Base-by-base conservation (phyloP, 176 grass and related monocot species). In the Carex parvula region DNA sequence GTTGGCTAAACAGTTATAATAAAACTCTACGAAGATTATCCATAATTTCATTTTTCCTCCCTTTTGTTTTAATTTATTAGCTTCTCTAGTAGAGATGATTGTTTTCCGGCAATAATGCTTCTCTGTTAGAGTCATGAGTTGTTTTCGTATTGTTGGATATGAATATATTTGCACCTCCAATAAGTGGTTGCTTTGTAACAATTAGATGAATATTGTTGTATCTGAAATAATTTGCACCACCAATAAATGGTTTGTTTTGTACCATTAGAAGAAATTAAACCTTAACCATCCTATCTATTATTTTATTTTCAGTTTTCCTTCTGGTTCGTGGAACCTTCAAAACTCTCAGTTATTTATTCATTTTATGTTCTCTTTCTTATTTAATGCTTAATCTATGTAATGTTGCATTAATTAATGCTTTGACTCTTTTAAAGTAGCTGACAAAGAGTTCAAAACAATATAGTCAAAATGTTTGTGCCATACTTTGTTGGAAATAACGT, bases 61-160 rank as follows among this genome's bases (percentile, higher is more conserved):
- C 37, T 71, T 44, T 69, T 13, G 4, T 24, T 39, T 81, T 48
- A 32, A 58, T 55, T 41, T 41, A 42, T 55, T 39, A 63, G 20
- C 2, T 62, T 59, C 14, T 67, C n/a, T 64, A 79, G 12, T 87
- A 87, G 85, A 86, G 68, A 24, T 64, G 60, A 84, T 18, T 37
- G 2, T 69, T 21, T 9, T 61, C 13, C 0, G 17, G 44, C 18
- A 58, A 81, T 83, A 69, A 66, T 86, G 79, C 29, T 85, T 70
- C 30, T 17, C 2, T 61, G 70, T 53, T 48, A 32, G 50, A 17
- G 13, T 77, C 13, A 39, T 35, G 33, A 76, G 50, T 22, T 30
- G 21, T 50, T 62, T 70, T 54, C 12, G 37, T 42, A 70, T 39
- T 59, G 11, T 69, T 56, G 24, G 44, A 60, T 72, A 15, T 22